Percentiles rank a stretch among this genome's conserved stretches.
phyloP scores from a whole-genome alignment of 1,284 basidiomycete genomes.

The Puccinia horiana region DNA sequence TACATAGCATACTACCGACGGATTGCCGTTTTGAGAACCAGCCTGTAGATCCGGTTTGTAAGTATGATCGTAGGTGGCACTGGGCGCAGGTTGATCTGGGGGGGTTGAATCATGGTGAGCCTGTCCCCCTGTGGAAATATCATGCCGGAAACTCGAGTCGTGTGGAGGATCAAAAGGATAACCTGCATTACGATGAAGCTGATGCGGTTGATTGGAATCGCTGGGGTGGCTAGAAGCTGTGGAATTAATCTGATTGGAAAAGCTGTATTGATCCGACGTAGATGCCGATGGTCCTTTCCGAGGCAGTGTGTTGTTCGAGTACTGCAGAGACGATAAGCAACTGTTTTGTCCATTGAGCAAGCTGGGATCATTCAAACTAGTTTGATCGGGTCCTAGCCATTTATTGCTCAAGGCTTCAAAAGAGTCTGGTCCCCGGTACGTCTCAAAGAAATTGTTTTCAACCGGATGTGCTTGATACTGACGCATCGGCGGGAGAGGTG shows the following conservation, averaged over 20 bases:
- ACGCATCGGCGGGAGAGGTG: slow-evolving; percentile 25
- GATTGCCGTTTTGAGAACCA: slow-evolving; percentile 9
- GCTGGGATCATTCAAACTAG: background rate
- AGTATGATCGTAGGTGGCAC: background rate
- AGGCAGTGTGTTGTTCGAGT: background rate
- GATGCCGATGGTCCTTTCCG: background rate
- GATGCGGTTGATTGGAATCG: background rate
- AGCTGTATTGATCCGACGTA: slow-evolving; percentile 16
- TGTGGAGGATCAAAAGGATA: slow-evolving; percentile 30
- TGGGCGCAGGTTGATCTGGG: slow-evolving; percentile 6
- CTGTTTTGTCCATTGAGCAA: slow-evolving; percentile 9
- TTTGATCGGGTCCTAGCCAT: slow-evolving; percentile 36
- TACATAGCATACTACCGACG: background rate
- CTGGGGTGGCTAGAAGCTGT: background rate
- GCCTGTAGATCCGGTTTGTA: background rate
- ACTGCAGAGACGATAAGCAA: background rate
- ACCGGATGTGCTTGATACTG: slow-evolving; percentile 9
- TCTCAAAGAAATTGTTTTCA: slow-evolving; percentile 44
- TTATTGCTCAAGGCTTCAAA: slow-evolving; percentile 46
- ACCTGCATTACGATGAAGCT: background rate
- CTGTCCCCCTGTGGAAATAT: background rate
- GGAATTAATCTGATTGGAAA: background rate
- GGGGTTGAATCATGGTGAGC: slow-evolving; percentile 9
- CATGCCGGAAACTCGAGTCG: background rate
- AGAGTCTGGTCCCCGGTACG: slow-evolving; percentile 46